These are phyloP conservation scores for Aphanomyces astaci DNA, from an alignment of 352 stramenopile species.

Conservation along the genomic window DNA sequence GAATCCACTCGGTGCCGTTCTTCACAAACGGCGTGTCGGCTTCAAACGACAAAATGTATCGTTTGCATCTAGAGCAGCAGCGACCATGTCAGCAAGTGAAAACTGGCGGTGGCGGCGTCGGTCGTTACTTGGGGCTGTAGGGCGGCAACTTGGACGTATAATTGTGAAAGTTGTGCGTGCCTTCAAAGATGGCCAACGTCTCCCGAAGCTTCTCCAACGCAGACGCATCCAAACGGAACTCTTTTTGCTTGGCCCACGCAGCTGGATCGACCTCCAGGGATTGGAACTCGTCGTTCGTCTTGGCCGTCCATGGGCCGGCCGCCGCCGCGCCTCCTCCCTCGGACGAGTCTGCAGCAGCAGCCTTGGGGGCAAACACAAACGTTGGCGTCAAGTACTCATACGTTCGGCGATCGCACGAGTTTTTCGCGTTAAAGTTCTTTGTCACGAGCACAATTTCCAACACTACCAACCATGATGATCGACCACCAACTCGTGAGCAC, in stretches of 20 bases:
- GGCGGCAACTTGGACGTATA: slow-evolving; percentile 90
- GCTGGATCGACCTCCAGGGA: slow-evolving; percentile 44
- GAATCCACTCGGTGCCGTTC: slow-evolving; percentile 93
- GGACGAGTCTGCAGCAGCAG: neutral
- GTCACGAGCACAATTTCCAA: slow-evolving; percentile 78
- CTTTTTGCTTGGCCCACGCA: slow-evolving; percentile 57
- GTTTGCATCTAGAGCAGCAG: slow-evolving; percentile 44
- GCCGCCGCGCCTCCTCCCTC: no score
- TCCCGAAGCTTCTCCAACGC: slow-evolving; percentile 42
- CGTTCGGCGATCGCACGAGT: slow-evolving; percentile 78
- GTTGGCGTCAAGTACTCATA: slow-evolving; percentile 89
- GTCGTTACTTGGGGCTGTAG: slow-evolving; percentile 39
- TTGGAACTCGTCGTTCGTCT: slow-evolving; percentile 17
- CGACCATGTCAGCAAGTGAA: no score
- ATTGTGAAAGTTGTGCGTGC: slow-evolving; percentile 95
- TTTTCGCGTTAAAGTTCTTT: slow-evolving; percentile 89
- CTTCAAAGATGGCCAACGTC: slow-evolving; percentile 60
- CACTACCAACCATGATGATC: slow-evolving; percentile 24
- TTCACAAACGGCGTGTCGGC: slow-evolving; percentile 71
- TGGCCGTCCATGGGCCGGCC: slow-evolving; percentile 22
- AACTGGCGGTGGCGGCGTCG: neutral
- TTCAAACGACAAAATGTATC: slow-evolving; percentile 91
- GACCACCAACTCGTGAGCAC: neutral
- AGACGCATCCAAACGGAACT: slow-evolving; percentile 59
- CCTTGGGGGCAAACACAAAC: slow-evolving; percentile 63